A percentile compares a stretch with the other conserved stretches of the same genome.
phyloP scores from a whole-genome alignment of 2,329 filamentous ascomycete genomes.

The Diaporthe citrichinensis region DNA sequence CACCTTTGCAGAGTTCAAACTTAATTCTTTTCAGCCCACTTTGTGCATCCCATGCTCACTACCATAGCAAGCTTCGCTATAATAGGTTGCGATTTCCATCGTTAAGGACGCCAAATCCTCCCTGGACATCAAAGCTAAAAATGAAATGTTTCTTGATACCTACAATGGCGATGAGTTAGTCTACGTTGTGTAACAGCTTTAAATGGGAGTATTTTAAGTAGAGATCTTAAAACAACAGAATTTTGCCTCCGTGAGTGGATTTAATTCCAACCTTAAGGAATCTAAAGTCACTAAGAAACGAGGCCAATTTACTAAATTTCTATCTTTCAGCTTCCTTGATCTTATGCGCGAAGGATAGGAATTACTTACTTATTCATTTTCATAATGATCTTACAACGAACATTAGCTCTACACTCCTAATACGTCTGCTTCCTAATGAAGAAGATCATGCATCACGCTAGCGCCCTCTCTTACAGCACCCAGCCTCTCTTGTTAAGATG shows the following conservation, averaged over 20 bases:
- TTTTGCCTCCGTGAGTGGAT: slow-evolving; percentile 41
- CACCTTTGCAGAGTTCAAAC: neutral
- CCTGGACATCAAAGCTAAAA: neutral
- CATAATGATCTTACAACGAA: slow-evolving; percentile 53
- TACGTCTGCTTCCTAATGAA: slow-evolving; percentile 55
- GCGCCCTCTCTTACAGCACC: slow-evolving; percentile 55
- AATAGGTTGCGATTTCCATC: slow-evolving; percentile 39
- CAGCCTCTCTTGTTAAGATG: slow-evolving; percentile 53
- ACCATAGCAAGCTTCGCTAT: slow-evolving; percentile 49
- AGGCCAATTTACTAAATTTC: slow-evolving; percentile 29
- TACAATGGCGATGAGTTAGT: slow-evolving; percentile 49
- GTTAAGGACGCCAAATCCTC: slow-evolving; percentile 9
- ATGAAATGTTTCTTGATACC: slow-evolving; percentile 43
- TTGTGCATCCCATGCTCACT: slow-evolving; percentile 39
- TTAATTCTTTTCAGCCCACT: neutral
- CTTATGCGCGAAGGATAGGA: neutral
- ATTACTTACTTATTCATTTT: slow-evolving; percentile 52
- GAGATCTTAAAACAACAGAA: slow-evolving; percentile 43
- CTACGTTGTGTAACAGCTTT: slow-evolving; percentile 39
- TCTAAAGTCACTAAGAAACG: slow-evolving; percentile 48
- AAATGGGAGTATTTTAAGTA: slow-evolving; percentile 50
- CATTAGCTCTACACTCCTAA: slow-evolving; percentile 55
- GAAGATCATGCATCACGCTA: slow-evolving; percentile 55
- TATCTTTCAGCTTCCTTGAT: neutral
- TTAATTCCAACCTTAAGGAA: slow-evolving; percentile 43